These are phyloP conservation scores for Pascua sp. DNA, from an alignment of 1,284 basidiomycete genomes.

Conservation along the genomic window DNA sequence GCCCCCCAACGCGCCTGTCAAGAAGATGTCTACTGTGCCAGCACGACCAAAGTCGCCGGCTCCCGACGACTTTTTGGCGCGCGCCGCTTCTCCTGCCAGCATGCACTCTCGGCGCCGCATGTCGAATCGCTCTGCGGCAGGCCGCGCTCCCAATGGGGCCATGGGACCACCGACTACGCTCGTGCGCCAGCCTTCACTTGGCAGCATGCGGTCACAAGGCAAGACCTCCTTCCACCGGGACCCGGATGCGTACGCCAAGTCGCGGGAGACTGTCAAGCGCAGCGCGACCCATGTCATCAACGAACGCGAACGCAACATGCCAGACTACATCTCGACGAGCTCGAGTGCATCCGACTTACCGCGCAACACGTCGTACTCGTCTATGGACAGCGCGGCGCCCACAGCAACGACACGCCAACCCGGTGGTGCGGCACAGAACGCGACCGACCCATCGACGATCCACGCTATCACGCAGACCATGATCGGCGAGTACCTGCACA, in stretches of 20 bases:
- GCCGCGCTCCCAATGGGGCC: constrained; percentile 23
- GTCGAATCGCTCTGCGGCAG: constrained; percentile 52
- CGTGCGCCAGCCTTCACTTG: constrained; percentile 71
- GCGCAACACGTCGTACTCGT: constrained; percentile 40
- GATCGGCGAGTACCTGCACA: constrained; percentile 98
- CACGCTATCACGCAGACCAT: constrained; percentile 99
- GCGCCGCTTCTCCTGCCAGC: constrained; percentile 76
- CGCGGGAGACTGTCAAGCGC: constrained; percentile 39
- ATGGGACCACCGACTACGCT: constrained; percentile 64
- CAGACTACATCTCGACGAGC: constrained; percentile 29
- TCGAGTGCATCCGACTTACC: constrained; percentile 33
- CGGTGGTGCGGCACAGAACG: not conserved
- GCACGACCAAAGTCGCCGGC: constrained; percentile 80
- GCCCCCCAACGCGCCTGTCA: constrained; percentile 54
- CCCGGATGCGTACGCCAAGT: constrained; percentile 50
- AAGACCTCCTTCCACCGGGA: constrained; percentile 25
- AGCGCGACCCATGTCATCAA: constrained; percentile 25
- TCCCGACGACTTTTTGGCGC: constrained; percentile 77
- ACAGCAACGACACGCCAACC: not conserved
- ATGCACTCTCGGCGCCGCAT: constrained; percentile 53
- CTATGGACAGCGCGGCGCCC: constrained; percentile 27
- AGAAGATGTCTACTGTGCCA: constrained; percentile 51
- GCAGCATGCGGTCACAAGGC: constrained; percentile 60
- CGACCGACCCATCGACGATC: constrained; percentile 79
- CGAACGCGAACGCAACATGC: constrained; percentile 15